Percentiles rank a stretch among this genome's conserved stretches.
phyloP scores from a whole-genome alignment of 805 yeast species.

The Candida patagonica region DNA sequence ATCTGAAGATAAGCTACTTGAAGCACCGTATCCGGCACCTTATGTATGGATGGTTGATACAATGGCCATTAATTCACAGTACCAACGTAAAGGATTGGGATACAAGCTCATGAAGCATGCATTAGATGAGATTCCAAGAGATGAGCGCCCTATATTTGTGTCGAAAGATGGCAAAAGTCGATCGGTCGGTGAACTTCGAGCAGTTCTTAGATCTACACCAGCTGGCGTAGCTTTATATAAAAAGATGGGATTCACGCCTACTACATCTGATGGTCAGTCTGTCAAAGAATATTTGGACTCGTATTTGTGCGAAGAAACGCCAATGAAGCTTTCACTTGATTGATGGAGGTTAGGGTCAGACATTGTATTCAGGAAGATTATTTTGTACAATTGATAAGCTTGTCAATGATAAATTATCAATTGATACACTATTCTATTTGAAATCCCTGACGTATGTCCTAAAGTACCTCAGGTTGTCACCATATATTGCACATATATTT shows the following conservation, averaged over 20 bases:
- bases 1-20: background rate
- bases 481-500: no score
- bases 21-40: background rate
- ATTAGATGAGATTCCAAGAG: background rate
- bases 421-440: no score
- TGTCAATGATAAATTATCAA: no score
- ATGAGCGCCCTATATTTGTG: background rate
- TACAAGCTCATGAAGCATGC: background rate
- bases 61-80: background rate
- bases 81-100: background rate
- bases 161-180: background rate
- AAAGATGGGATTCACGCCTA: background rate
- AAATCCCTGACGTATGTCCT: no score
- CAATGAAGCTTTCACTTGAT: no score
- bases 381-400: no score
- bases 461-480: no score
- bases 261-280: background rate
- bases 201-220: background rate
- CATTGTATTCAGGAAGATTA: no score
- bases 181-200: background rate
- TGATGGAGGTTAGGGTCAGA: no score
- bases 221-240: background rate
- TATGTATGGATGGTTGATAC: background rate
- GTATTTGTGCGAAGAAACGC: no score
- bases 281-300: no score